These are phyloP conservation scores for Claviceps quebecensis DNA, from an alignment of 2,329 filamentous ascomycete genomes.

Conservation along the genomic window DNA sequence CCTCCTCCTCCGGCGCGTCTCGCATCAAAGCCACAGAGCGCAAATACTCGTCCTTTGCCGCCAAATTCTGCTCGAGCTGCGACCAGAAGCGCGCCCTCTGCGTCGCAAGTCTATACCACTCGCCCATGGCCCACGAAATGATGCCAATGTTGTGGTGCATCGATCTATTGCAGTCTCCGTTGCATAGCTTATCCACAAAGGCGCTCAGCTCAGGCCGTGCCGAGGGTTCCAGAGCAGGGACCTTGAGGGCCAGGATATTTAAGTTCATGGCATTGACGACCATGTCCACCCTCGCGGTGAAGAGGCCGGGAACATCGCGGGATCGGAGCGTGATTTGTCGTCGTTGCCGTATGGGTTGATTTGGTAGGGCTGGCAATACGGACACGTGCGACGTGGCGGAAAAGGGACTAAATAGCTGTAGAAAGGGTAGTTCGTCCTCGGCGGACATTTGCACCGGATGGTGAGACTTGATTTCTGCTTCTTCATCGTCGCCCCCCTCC, in stretches of 20 bases:
- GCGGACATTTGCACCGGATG: slow-evolving; percentile 48
- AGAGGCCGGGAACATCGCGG: slow-evolving; percentile 32
- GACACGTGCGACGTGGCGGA: slow-evolving; percentile 41
- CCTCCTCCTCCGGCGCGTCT: slow-evolving; percentile 10
- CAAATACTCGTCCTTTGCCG: slow-evolving; percentile 15
- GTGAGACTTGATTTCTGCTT: slow-evolving; percentile 42
- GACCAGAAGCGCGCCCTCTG: slow-evolving; percentile 51
- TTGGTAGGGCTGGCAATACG: slow-evolving; percentile 23
- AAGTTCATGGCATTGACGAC: slow-evolving; percentile 40
- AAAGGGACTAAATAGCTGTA: slow-evolving; percentile 58
- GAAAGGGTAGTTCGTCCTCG: slow-evolving; percentile 51
- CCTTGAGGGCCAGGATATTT: slow-evolving; percentile 35
- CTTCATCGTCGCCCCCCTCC: slow-evolving; percentile 17
- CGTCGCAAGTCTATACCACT: slow-evolving; percentile 49
- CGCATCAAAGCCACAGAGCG: slow-evolving; percentile 13
- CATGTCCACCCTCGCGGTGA: slow-evolving; percentile 43
- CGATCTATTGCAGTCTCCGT: slow-evolving; percentile 25
- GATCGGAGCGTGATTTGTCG: slow-evolving; percentile 40
- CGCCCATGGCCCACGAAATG: slow-evolving; percentile 52
- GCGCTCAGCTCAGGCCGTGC: slow-evolving; percentile 44
- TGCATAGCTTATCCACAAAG: slow-evolving; percentile 32
- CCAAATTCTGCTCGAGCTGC: slow-evolving; percentile 34
- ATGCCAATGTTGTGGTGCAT: slow-evolving; percentile 43
- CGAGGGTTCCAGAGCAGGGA: slow-evolving; percentile 41
- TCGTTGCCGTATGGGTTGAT: slow-evolving; percentile 30